Conservation (phyloP, 2,329 filamentous ascomycete genomes). For the Scedosporium dehoogii region DNA sequence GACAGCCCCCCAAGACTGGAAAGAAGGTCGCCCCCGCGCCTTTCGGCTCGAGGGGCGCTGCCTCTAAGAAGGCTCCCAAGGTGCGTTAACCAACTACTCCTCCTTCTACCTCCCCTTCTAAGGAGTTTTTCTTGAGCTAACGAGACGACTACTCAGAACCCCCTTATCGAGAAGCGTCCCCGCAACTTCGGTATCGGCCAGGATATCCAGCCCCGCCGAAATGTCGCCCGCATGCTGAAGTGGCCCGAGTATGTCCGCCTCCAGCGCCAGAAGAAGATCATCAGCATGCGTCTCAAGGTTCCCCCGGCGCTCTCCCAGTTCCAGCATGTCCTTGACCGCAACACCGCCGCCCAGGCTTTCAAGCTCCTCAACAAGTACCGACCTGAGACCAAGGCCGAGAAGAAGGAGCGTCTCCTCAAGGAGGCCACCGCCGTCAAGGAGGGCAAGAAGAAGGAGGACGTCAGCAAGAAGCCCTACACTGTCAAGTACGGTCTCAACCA, state of each 20-base stretch:
- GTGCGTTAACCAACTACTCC: slow-evolving; percentile 43
- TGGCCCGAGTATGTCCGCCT: slow-evolving; percentile 99
- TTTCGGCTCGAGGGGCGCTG: slow-evolving; percentile 89
- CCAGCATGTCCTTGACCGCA: slow-evolving; percentile 92
- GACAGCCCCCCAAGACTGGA: slow-evolving; percentile 96
- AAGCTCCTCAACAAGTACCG: slow-evolving; percentile 99
- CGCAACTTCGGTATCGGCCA: slow-evolving; percentile 98
- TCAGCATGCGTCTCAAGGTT: slow-evolving; percentile 97
- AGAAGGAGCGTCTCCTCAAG: slow-evolving; percentile 98
- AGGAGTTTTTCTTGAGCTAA: slow-evolving; percentile 11
- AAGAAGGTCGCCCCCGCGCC: slow-evolving; percentile 98
- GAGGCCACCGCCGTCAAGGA: slow-evolving; percentile 96
- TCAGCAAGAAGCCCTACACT: slow-evolving; percentile 98
- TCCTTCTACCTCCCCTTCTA: too few relatives aligned
- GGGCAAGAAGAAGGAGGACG: slow-evolving; percentile 99
- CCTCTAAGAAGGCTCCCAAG: slow-evolving; percentile 91
- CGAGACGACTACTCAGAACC: slow-evolving; percentile 58
- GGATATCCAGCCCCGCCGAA: slow-evolving; percentile 94
- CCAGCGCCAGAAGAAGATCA: slow-evolving; percentile 88
- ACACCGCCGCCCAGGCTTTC: slow-evolving; percentile 93
- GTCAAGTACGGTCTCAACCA: slow-evolving; percentile 99
- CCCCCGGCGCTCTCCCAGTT: slow-evolving; percentile 96
- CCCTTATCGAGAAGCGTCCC: slow-evolving; percentile 95
- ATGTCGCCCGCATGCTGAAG: slow-evolving; percentile 96
- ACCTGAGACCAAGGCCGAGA: slow-evolving; percentile 97